phyloP scores from a whole-genome alignment of 495 filamentous ascomycete genomes.

The Neurospora sp. region DNA sequence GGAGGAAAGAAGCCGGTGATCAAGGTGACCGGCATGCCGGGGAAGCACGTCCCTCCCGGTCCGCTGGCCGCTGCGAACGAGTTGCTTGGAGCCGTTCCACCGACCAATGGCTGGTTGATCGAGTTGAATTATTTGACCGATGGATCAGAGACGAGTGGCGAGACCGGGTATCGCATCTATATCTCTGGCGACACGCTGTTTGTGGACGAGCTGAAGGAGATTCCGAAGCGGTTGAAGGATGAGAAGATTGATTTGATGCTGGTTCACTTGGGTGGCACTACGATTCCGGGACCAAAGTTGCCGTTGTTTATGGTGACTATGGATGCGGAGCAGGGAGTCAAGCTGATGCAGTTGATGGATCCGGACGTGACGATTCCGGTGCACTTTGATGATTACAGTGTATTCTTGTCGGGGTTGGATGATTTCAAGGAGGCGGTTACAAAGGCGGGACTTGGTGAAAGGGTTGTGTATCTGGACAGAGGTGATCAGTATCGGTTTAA shows the following conservation, averaged over 20 bases:
- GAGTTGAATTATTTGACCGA: conserved; percentile 43
- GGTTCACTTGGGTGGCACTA: conserved; percentile 57
- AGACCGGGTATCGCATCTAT: conserved; percentile 55
- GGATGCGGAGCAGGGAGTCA: conserved; percentile 55
- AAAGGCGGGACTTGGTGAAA: conserved; percentile 37
- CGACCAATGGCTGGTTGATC: conserved; percentile 64
- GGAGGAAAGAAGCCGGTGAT: conserved; percentile 24
- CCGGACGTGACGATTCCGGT: conserved; percentile 60
- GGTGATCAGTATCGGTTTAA: conserved; percentile 49
- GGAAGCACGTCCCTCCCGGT: conserved; percentile 55
- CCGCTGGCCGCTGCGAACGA: conserved; percentile 43
- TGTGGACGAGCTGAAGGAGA: conserved; percentile 51
- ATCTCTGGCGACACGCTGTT: conserved; percentile 66
- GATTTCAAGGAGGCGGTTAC: conserved; percentile 51
- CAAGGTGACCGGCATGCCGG: conserved; percentile 58
- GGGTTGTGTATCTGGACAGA: conserved; percentile 54
- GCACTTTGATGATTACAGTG: conserved; percentile 61
- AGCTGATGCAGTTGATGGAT: conserved; percentile 49
- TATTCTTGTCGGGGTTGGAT: conserved; percentile 47
- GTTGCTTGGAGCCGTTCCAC: conserved; percentile 53
- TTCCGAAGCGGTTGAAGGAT: conserved; percentile 34
- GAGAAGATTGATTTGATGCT: conserved; percentile 59
- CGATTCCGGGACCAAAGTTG: conserved; percentile 46
- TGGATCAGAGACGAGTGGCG: conserved; percentile 18
- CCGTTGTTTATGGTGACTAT: conserved; percentile 63